phyloP scores from a whole-genome alignment of 163 green algal species.

The Chlamydomonas reinhardtii region DNA sequence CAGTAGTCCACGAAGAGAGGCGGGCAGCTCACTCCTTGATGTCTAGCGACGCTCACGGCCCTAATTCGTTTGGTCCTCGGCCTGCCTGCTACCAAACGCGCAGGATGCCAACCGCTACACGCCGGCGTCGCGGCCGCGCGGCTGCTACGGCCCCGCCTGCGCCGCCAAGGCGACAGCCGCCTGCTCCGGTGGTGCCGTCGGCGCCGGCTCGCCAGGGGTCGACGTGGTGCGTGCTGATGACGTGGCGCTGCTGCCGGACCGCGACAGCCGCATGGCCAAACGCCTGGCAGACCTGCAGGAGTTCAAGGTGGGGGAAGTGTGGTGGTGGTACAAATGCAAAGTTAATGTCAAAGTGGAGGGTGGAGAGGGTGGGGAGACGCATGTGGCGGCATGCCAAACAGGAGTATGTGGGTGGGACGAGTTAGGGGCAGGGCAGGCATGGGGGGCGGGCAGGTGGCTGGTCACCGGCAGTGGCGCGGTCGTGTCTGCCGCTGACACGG shows the following conservation, averaged over 20 bases:
- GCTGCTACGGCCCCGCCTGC: not conserved
- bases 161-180: not conserved
- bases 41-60: no score
- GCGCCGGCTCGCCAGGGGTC: not conserved
- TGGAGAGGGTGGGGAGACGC: no score
- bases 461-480: not conserved
- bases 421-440: not conserved
- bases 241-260: not conserved
- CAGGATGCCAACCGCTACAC: constrained; percentile 4
- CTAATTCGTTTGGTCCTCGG: no score
- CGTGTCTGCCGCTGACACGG: not conserved
- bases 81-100: no score
- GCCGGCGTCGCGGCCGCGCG: not conserved
- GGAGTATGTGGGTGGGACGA: no score
- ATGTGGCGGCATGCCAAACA: no score
- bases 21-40: no score
- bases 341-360: no score
- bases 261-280: constrained; percentile 8
- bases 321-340: no score
- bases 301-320: not conserved
- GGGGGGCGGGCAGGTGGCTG: not conserved
- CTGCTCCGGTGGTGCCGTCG: not conserved
- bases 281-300: constrained; percentile 16
- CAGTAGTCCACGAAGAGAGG: no score
- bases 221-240: constrained; percentile 29